Evolutionary conservation across 73 alveolate genomes (phyloP).

Genomic region (Paramecium octaurelia): DNA sequence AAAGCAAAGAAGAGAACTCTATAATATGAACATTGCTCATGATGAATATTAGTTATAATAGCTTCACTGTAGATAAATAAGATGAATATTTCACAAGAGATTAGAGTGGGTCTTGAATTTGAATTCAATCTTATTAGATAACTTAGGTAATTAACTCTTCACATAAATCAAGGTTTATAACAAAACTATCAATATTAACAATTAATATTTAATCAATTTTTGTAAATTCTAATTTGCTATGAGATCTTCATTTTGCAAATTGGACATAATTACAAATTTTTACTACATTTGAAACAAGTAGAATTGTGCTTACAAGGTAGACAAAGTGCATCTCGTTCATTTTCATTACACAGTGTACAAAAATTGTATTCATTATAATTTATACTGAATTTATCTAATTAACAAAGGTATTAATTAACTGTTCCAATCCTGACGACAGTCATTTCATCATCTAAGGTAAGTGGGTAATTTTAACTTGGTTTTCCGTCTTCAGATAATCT

Average conservation of each 20-base stretch:
- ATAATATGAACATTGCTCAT: too few species aligned
- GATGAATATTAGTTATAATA: too few species aligned
- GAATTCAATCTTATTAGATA: background rate
- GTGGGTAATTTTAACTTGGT: background rate
- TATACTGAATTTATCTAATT: slow-evolving; percentile 3
- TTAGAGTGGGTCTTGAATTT: too few species aligned
- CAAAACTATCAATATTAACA: background rate
- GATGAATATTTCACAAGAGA: too few species aligned
- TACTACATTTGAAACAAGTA: slow-evolving; percentile 79
- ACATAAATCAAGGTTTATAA: background rate
- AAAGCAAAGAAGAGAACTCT: too few species aligned
- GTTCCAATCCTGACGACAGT: slow-evolving; percentile 54
- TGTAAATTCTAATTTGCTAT: slow-evolving; percentile 74
- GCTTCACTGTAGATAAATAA: too few species aligned
- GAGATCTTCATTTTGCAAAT: slow-evolving; percentile 73
- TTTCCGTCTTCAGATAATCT: slow-evolving; percentile 58
- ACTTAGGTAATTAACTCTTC: background rate
- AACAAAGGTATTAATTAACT: slow-evolving; percentile 40
- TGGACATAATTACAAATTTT: slow-evolving; percentile 73
- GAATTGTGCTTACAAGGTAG: slow-evolving; percentile 85
- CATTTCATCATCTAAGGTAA: background rate
- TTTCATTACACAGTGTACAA: slow-evolving; percentile 72
- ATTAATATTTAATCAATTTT: slow-evolving; percentile 43
- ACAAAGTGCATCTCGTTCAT: slow-evolving; percentile 73
- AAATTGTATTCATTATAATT: background rate